phyloP scores from a whole-genome alignment of 2,329 filamentous ascomycete species.

The Colletotrichum sp. region DNA sequence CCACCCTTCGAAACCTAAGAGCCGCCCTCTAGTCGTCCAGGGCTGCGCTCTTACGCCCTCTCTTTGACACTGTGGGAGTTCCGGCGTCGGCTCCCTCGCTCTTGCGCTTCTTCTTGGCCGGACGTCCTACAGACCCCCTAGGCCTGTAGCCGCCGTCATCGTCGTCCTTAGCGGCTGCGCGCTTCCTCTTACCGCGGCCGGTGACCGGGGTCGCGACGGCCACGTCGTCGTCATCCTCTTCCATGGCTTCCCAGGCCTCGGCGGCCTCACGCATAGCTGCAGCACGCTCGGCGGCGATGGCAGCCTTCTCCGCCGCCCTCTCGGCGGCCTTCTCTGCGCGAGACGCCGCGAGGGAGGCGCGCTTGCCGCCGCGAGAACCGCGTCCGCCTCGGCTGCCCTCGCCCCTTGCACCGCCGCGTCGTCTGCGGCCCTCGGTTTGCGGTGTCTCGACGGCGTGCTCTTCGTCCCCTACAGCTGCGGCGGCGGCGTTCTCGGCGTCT shows the following conservation, averaged over 20 bases:
- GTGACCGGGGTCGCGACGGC: constrained; percentile 34
- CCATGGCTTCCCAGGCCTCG: constrained; percentile 19
- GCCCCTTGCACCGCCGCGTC: constrained; percentile 20
- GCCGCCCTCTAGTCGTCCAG: neutral
- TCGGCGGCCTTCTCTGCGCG: constrained; percentile 35
- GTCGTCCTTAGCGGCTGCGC: constrained; percentile 38
- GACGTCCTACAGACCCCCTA: constrained; percentile 55
- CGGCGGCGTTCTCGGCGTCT: constrained; percentile 62
- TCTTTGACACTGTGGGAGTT: constrained; percentile 34
- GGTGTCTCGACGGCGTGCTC: constrained; percentile 39
- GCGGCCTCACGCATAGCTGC: constrained; percentile 33
- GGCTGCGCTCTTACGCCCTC: constrained; percentile 36
- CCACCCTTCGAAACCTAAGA: neutral
- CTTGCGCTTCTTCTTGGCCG: constrained; percentile 65
- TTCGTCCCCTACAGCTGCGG: constrained; percentile 39
- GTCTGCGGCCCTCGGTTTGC: constrained; percentile 26
- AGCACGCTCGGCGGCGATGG: constrained; percentile 30
- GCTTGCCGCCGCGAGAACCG: constrained; percentile 25
- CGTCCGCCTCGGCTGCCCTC: constrained; percentile 16
- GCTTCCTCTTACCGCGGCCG: constrained; percentile 53
- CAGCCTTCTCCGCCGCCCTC: constrained; percentile 41
- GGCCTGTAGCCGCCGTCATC: constrained; percentile 66
- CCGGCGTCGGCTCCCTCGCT: constrained; percentile 46
- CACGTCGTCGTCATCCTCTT: constrained; percentile 6
- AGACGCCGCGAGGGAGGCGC: constrained; percentile 38